phyloP scores from a whole-genome alignment of 371 early-diverging fungal genomes.

The Fennellomyces sp. region DNA sequence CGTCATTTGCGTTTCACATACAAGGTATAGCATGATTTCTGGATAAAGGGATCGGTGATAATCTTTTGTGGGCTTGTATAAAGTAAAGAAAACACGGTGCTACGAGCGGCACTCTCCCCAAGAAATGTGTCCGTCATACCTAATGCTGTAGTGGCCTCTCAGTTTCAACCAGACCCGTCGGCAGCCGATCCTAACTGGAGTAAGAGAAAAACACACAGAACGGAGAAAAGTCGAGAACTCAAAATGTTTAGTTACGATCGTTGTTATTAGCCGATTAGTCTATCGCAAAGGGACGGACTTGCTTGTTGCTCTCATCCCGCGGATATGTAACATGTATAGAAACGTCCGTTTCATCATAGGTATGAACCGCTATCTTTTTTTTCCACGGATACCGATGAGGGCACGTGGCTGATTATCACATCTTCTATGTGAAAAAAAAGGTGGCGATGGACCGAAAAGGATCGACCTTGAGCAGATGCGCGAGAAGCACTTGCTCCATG shows the following conservation, averaged over 20 bases:
- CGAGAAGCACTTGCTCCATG: constrained; percentile 91
- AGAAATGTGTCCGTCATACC: constrained; percentile 97
- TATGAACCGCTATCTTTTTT: too few species aligned
- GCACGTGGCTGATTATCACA: neutral
- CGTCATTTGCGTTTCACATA: constrained; percentile 98
- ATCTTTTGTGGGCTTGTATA: too few species aligned
- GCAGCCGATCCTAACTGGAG: constrained; percentile 79
- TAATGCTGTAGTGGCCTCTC: constrained; percentile 94
- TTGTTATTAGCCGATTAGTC: constrained; percentile 93
- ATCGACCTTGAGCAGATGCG: constrained; percentile 98
- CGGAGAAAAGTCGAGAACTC: neutral
- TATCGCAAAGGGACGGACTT: constrained; percentile 98
- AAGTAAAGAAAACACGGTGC: constrained; percentile 97
- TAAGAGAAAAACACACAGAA: constrained; percentile 22
- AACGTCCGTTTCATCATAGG: constrained; percentile 92
- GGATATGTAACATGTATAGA: constrained; percentile 86
- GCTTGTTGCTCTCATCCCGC: constrained; percentile 90
- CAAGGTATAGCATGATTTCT: constrained; percentile 61
- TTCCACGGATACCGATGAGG: neutral
- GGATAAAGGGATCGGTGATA: too few species aligned
- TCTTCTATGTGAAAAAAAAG: constrained; percentile 27
- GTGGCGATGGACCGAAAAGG: constrained; percentile 97
- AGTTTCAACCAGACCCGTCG: constrained; percentile 86
- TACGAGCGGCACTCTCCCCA: constrained; percentile 91
- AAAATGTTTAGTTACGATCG: constrained; percentile 79